A percentile compares a stretch with the other conserved stretches of the same genome.
phyloP scores from a whole-genome alignment of 306 rosid species.

The Rosa multiflora region DNA sequence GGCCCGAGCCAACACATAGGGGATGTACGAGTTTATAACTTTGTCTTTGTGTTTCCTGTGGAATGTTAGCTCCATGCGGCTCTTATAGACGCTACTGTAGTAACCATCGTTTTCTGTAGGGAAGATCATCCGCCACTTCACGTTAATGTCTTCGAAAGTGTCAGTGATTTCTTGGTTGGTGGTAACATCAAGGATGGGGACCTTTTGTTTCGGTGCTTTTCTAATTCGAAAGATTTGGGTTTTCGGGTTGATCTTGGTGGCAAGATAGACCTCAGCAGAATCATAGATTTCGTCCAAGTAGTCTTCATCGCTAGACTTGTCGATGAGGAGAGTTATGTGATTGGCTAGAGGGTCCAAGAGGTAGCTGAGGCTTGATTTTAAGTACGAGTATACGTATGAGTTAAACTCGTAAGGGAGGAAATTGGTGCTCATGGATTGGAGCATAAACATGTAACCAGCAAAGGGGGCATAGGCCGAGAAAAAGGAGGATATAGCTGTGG shows the following conservation, averaged over 20 bases:
- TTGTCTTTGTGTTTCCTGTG: constrained; percentile 30
- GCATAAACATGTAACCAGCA: constrained; percentile 30
- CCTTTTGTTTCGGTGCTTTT: constrained; percentile 28
- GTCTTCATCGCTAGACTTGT: not conserved
- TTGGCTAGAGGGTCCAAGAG: constrained; percentile 14
- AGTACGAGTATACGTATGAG: constrained; percentile 10
- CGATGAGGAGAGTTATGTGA: constrained; percentile 26
- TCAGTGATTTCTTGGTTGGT: constrained; percentile 25
- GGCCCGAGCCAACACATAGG: constrained; percentile 25
- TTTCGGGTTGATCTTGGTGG: constrained; percentile 20
- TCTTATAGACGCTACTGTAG: not conserved
- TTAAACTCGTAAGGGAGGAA: not conserved
- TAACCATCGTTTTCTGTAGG: not conserved
- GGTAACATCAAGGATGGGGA: constrained; percentile 13
- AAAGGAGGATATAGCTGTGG: constrained; percentile 26
- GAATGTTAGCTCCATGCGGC: constrained; percentile 27
- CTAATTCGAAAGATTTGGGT: constrained; percentile 26
- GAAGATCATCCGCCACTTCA: constrained; percentile 24
- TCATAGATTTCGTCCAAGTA: not conserved
- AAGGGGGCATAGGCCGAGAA: constrained; percentile 41
- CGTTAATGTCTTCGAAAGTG: not conserved
- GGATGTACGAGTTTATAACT: constrained; percentile 28
- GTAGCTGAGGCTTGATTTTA: constrained; percentile 16
- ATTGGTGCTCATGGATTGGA: not conserved
- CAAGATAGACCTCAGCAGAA: constrained; percentile 18